Base-by-base conservation (phyloP, 306 rosid genomes). In the Cicer bijugum region DNA sequence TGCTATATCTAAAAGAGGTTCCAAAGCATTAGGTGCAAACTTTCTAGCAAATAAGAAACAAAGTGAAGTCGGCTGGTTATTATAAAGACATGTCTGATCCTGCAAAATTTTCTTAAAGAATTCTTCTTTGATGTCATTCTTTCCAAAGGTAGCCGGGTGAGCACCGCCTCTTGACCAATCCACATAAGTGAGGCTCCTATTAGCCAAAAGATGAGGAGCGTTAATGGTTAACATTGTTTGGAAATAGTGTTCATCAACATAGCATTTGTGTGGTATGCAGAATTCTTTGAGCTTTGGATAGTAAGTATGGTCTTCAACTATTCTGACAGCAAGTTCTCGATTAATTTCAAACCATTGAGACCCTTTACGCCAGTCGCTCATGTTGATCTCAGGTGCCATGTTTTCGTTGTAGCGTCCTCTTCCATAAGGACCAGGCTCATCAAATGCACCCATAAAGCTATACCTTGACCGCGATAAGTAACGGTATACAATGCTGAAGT, bases 161-260 rank as follows among this genome's bases (percentile, higher is more conserved):
- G 99, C 99, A 47, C 97, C 99, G 48, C 97, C 97, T 40, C 99
- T 88, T 0, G 99, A 95, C 99, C 99, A 95, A 75, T 95, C 99
- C 17, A 95, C 97, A 65, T 83, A 91, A 38, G 96, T 88, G 67
- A 95, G 90, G 81, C 86, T 95, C 82, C 99, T 79, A 68, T 95
- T 95, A 17, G 97, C 97, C 80, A 95, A 57, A 62, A 86, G 90
- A 76, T 80, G 89, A 23, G 99, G 96, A n/a, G 87, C 80, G 19
- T 75, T 81, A 2, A 95, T 86, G 80, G 85, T 82, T 76, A 91
- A 82, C 97, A 91, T 91, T 10, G 99, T 91, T 83, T 91, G 99
- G 75, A 91, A 95, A 84, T 91, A 95, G 88, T 95, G 99, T 80
- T 95, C 99, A 72, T 95, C 99, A 1, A 95, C 99, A 71, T 95